phyloP scores from a whole-genome alignment of 2,329 filamentous ascomycete species.

The Cladosporium sp. region DNA sequence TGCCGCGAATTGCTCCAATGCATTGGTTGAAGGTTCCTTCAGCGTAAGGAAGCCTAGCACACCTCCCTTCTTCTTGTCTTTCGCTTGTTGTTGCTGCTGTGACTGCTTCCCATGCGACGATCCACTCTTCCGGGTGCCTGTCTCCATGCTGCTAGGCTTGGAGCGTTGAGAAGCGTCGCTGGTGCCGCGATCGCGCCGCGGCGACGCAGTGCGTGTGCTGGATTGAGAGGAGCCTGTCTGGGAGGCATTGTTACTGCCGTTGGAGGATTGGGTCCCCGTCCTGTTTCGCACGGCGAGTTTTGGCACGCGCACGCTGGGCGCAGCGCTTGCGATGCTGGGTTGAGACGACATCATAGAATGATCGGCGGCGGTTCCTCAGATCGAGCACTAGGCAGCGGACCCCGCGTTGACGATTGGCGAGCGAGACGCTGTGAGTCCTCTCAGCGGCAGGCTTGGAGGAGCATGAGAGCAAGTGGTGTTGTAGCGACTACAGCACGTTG shows the following conservation, averaged over 20 bases:
- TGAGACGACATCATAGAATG: slow-evolving; percentile 17
- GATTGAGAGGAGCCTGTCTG: slow-evolving; percentile 10
- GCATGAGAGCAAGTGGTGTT: background rate
- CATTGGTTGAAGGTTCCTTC: slow-evolving; percentile 52
- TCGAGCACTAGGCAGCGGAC: slow-evolving; percentile 12
- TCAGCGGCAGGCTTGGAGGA: background rate
- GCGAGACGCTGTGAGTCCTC: slow-evolving; percentile 16
- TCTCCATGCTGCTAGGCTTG: slow-evolving; percentile 15
- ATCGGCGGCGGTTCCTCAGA: slow-evolving; percentile 17
- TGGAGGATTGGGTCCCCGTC: background rate
- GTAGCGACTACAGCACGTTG: background rate
- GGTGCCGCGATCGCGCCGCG: slow-evolving; percentile 11
- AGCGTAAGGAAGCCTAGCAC: slow-evolving; percentile 51
- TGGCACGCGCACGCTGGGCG: slow-evolving; percentile 27
- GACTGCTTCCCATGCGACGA: slow-evolving; percentile 8
- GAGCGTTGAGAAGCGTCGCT: slow-evolving; percentile 12
- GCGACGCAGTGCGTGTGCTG: background rate
- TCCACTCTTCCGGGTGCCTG: slow-evolving; percentile 2
- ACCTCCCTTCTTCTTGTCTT: slow-evolving; percentile 39
- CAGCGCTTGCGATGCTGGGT: slow-evolving; percentile 21
- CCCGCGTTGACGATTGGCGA: slow-evolving; percentile 18
- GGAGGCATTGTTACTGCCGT: slow-evolving; percentile 11
- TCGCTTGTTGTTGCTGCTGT: slow-evolving; percentile 20
- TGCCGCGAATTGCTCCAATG: slow-evolving; percentile 49
- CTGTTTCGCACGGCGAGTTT: slow-evolving; percentile 31